Evolutionary conservation across 1,284 basidiomycete genomes (phyloP), one percentile per base, ranked within the genome.

Genomic region (Fomitiporia mediterranea): DNA sequence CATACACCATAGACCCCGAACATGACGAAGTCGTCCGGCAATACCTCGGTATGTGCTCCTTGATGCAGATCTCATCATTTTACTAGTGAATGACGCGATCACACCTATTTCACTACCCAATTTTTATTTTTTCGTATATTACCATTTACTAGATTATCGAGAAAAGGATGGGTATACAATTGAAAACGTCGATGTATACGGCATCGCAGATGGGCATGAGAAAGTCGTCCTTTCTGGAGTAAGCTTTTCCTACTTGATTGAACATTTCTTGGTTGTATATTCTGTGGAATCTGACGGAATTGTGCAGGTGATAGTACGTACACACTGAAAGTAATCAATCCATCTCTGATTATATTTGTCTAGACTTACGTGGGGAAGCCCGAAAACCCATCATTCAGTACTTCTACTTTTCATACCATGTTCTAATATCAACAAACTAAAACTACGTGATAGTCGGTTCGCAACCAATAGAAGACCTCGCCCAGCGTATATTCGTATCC

Each of bases 161-260:
- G 91, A 93, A 73, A 92, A 92, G 82, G 85, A 89, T 63, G 88
- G 88, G n/a, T 89, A 89, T 68, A 85, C 85, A 1, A 72, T 85
- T 63, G 82, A 88, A 61, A 74, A 71, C 2, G 65, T 88, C 23
- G 80, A 88, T 63, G 75, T 89, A 11, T 81, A 83, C 64, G 76
- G 77, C 9, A 59, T 82, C 7, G 76, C 78, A 9, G 68, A 74
- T 28, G 84, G 81, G 2, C 59, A 69, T 9, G 82, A 89, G 61
- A 69, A 69, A 23, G 70, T 86, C 0, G 70, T 86, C n/a, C 75
- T 84, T 19, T 70, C 71, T 56, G 71, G 79, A 54, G 82, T 83
- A 63, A 55, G 78, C 15, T 25, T n/a, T n/a, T 38, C 27, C 27
- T 30, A 2, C 43, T 50, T n/a, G n/a, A n/a, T n/a, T n/a, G n/a